Percentiles rank a stretch among this genome's conserved stretches.
phyloP scores from a whole-genome alignment of 805 yeast genomes.

The Kazachstania viticola region DNA sequence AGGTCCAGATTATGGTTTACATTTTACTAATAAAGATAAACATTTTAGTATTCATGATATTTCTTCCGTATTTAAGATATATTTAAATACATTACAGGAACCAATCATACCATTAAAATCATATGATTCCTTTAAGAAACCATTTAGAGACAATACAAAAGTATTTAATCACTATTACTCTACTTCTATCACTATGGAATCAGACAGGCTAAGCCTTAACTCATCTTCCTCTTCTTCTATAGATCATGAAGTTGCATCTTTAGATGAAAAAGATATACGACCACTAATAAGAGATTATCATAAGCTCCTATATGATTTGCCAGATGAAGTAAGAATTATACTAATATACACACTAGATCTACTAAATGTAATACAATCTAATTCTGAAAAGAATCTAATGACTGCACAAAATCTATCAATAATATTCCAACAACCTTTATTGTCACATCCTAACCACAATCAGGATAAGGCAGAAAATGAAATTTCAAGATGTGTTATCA shows the following conservation, averaged over 20 bases:
- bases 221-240: not conserved
- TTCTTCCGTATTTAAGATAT: slow-evolving; percentile 76
- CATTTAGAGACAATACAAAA: slow-evolving; percentile 34
- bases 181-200: too few relatives aligned
- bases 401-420: slow-evolving; percentile 86
- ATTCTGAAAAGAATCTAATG: slow-evolving; percentile 71
- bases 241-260: not conserved
- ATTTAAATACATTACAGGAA: slow-evolving; percentile 75
- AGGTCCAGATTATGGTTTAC: slow-evolving; percentile 73
- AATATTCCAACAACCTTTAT: slow-evolving; percentile 85
- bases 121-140: slow-evolving; percentile 68
- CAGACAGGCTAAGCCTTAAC: too few relatives aligned
- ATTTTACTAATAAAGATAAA: slow-evolving; percentile 56
- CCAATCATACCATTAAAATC: slow-evolving; percentile 71
- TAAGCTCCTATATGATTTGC: too few relatives aligned
- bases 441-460: slow-evolving; percentile 84
- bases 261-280: too few relatives aligned
- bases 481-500: slow-evolving; percentile 70
- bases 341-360: slow-evolving; percentile 78
- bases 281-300: too few relatives aligned
- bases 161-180: not conserved
- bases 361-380: slow-evolving; percentile 67
- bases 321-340: slow-evolving; percentile 63
- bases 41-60: slow-evolving; percentile 94
- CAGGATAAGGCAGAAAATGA: slow-evolving; percentile 83